Percentiles rank a stretch among this genome's conserved stretches.
phyloP scores from a whole-genome alignment of 2,329 filamentous ascomycete species.

The Colletotrichum acutatum region DNA sequence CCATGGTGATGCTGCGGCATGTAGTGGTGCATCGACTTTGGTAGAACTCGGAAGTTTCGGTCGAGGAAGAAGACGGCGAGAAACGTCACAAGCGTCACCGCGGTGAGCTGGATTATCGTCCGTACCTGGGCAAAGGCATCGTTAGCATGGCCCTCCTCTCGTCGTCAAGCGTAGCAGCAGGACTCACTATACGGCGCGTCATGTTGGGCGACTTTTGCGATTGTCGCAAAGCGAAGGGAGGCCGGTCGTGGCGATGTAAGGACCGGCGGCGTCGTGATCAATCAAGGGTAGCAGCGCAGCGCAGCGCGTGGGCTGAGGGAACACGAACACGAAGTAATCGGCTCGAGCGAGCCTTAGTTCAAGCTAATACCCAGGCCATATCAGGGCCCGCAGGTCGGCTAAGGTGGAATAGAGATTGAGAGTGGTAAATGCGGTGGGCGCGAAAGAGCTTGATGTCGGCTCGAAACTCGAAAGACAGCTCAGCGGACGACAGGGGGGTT shows the following conservation, averaged over 20 bases:
- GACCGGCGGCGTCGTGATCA: neutral
- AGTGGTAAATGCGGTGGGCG: neutral
- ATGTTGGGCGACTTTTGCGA: constrained; percentile 30
- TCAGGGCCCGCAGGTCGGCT: constrained; percentile 21
- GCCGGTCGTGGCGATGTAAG: neutral
- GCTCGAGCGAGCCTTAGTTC: constrained; percentile 31
- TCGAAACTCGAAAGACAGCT: constrained; percentile 14
- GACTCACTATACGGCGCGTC: constrained; percentile 39
- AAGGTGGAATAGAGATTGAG: neutral
- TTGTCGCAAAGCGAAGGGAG: constrained; percentile 13
- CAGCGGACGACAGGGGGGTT: constrained; percentile 18
- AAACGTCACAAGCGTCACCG: constrained; percentile 73
- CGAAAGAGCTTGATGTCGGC: constrained; percentile 21
- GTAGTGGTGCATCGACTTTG: constrained; percentile 85
- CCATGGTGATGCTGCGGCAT: constrained; percentile 88
- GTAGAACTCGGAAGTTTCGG: constrained; percentile 87
- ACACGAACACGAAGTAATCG: constrained; percentile 29
- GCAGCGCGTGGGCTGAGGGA: neutral
- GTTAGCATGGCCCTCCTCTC: neutral
- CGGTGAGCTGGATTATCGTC: constrained; percentile 80
- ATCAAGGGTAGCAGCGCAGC: neutral
- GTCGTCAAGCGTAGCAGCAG: neutral
- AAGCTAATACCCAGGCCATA: constrained; percentile 34
- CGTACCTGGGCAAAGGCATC: constrained; percentile 56
- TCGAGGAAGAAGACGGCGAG: constrained; percentile 85